Base-by-base conservation (phyloP, 805 yeast genomes). In the Monosporozyma servazzii region DNA sequence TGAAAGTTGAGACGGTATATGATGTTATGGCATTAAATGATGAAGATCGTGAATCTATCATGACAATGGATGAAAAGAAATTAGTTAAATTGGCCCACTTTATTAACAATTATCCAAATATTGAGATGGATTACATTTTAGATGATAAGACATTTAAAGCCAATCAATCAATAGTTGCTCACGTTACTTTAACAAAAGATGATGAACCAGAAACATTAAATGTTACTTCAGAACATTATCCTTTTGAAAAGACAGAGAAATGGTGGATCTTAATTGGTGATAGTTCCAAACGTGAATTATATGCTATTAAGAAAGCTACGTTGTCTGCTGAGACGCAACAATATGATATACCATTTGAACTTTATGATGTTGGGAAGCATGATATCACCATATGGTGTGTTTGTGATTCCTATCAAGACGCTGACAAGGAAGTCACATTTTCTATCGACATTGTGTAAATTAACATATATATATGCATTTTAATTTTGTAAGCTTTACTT, bases 181-280 rank as follows among this genome's bases (percentile, higher is more conserved):
- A 59, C 1, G 73, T 86, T 2, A 73, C 70, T 0, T 61, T 86
- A 3, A 75, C 77, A 6, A 75, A 88, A 58, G 96, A 90, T 61
- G 96, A 89, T 57, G 95, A 82, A 44, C 81, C 84, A 48, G 86
- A 78, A 49, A 86, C 83, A 56, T 63, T 83, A 41, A 65, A 67
- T 2, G 91, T 84, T 2, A 75, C 73, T 10, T 71, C 88, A 5
- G 77, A 79, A n/a, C 66, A 60, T 43, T 87, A 72, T 62, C 90
- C 95, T 4, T 68, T 62, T 47, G 62, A 71, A 2, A 88, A 85
- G 67, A 63, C 71, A 7, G 68, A 67, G 49, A 76, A 74, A 53
- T 80, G 97, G 98, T 90, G 97, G 96, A 63, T 91, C 20, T 84
- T 91, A 6, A 67, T 90, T 40, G 97, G 98, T 5, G 86, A 86